Conservation (phyloP, 2,329 filamentous ascomycete genomes). For the Zarea fungicola region DNA sequence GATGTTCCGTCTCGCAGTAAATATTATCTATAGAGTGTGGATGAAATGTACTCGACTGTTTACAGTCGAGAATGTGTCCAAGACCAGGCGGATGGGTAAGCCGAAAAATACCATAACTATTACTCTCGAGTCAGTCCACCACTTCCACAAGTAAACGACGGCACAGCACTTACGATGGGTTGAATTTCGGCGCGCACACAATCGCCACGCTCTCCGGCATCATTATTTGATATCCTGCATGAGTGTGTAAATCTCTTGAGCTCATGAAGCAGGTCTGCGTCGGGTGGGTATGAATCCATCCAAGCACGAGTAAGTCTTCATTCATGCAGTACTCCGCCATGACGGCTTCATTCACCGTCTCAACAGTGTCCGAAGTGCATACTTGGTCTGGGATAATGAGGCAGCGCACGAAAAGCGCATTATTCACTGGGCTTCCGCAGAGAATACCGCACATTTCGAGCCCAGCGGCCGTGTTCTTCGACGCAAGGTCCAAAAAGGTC, state of each 20-base stretch:
- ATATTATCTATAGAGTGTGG: constrained; percentile 62
- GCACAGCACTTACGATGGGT: constrained; percentile 57
- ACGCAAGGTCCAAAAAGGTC: constrained; percentile 68
- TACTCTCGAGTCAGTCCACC: constrained; percentile 1
- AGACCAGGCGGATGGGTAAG: constrained; percentile 90
- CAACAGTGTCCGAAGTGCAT: constrained; percentile 87
- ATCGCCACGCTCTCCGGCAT: constrained; percentile 94
- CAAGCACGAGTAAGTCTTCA: constrained; percentile 78
- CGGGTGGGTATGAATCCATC: constrained; percentile 98
- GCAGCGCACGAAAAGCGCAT: constrained; percentile 85
- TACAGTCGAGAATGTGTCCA: constrained; percentile 76
- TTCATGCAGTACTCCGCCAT: constrained; percentile 86
- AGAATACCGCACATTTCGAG: constrained; percentile 95
- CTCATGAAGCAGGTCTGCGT: constrained; percentile 98
- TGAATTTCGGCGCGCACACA: constrained; percentile 82
- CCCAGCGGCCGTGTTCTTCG: constrained; percentile 70
- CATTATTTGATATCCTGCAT: constrained; percentile 93
- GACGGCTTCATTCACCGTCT: constrained; percentile 79
- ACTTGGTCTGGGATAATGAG: constrained; percentile 89
- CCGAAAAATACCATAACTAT: constrained; percentile 83
- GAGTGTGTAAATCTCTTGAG: constrained; percentile 87
- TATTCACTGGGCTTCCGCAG: constrained; percentile 84
- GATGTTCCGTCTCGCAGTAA: constrained; percentile 68
- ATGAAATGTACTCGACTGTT: constrained; percentile 76
- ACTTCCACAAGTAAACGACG: background rate